Evolutionary conservation across 768 basidiomycete genomes (phyloP), one percentile per base, ranked within the genome.

Genomic region (Galerina marginata): DNA sequence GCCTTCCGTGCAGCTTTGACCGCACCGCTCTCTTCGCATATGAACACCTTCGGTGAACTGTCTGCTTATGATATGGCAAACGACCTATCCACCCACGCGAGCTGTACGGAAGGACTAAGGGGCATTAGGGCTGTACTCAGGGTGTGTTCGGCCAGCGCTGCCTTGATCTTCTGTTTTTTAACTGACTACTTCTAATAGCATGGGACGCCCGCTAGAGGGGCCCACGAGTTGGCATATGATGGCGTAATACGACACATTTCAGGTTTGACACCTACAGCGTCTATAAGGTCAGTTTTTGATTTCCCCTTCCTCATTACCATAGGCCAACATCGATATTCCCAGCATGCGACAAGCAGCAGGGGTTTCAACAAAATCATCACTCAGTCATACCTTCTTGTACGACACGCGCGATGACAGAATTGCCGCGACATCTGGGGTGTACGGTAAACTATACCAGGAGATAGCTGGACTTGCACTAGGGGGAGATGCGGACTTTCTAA

Each of bases 331-430:
- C 44, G 26, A 14, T 25, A 38, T 36, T 20, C 44, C 33, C 64
- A 96, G 94, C 59, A 91, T 96, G 55, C 88, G 97, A 36, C 85
- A 92, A 69, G 83, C 90, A 1, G 95, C 96, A 0, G 93, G 94
- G 0, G 84, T 86, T 23, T 85, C 88, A 0, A 71, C 87, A 61
- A 99, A 99, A 74, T 95, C 95, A 0, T 84, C 94, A 0, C 45
- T 99, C 2, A 89, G 88, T 11, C 92, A 99, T 68, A 86, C 86
- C 0, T 93, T 86, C 74, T 77, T 83, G 2, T 77, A 83, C 14
- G 93, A 98, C 72, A 91, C 88, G 3, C 83, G 95, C 7, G 87
- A 95, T 68, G 88, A 91, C 71, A 74, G 75, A 14, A 83, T 91
- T 57, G 75, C 82, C 25, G 86, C 86, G 3, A 86, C 89, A 1